These are phyloP conservation scores for Vaccinium vitisidaea DNA, from an alignment of 148 eudicot genomes.

Conservation along the genomic window DNA sequence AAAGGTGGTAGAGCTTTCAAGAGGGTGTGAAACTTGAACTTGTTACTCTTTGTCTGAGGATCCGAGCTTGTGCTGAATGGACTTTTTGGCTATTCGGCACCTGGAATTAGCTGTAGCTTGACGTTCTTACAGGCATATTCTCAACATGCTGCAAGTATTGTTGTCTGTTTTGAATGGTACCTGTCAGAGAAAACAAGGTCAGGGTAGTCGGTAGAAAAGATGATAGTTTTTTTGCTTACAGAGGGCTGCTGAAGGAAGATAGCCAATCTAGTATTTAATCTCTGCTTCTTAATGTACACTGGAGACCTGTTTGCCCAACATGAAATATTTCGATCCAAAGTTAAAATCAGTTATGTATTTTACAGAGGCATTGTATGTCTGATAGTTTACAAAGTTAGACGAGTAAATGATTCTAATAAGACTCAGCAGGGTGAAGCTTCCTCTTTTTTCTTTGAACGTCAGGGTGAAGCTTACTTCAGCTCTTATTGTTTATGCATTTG, in stretches of 20 bases:
- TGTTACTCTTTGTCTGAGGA: slow-evolving; percentile 17
- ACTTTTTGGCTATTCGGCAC: slow-evolving; percentile 13
- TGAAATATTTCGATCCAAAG: neutral
- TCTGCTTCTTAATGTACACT: neutral
- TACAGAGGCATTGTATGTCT: slow-evolving; percentile 3
- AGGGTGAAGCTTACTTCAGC: neutral
- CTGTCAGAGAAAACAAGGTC: slow-evolving; percentile 4
- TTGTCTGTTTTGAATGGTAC: slow-evolving; percentile 24
- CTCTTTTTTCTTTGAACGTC: no score
- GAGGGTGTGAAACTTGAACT: slow-evolving; percentile 42
- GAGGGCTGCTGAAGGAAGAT: slow-evolving; percentile 4
- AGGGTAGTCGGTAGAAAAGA: neutral
- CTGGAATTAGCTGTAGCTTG: slow-evolving; percentile 16
- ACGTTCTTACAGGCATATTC: slow-evolving; percentile 4
- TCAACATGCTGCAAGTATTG: neutral
- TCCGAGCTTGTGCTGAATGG: slow-evolving; percentile 26
- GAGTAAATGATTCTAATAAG: neutral
- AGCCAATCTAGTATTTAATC: neutral
- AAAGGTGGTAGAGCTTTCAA: slow-evolving; percentile 87
- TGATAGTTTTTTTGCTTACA: neutral
- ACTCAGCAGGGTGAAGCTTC: neutral
- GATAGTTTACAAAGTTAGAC: neutral
- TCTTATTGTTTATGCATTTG: neutral
- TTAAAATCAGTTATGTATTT: slow-evolving; percentile 5
- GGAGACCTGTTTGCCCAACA: neutral